These are phyloP conservation scores for Malbranchea zuffiana DNA, from an alignment of 2,329 filamentous ascomycete species.

Conservation along the genomic window DNA sequence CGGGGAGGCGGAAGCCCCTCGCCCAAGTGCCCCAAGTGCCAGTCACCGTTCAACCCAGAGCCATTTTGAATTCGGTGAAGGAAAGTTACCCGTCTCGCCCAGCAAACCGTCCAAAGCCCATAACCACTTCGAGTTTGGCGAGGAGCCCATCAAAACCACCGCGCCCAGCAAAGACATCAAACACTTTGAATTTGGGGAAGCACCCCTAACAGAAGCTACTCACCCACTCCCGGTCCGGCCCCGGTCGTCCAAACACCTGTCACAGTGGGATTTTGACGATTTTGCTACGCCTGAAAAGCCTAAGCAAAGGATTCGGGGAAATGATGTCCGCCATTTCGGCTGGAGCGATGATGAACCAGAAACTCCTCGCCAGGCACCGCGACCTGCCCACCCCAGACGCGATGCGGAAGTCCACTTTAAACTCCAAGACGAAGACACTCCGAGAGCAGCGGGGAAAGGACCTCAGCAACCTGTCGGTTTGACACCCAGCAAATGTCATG, in stretches of 20 bases:
- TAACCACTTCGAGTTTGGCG: conserved; percentile 10
- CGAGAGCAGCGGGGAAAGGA: conserved; percentile 38
- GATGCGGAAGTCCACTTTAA: conserved; percentile 78
- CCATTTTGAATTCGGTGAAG: conserved; percentile 12
- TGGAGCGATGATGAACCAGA: conserved; percentile 59
- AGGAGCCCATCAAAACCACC: conserved; percentile 12
- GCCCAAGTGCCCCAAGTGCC: conserved; percentile 9
- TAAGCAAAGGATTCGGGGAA: conserved; percentile 49
- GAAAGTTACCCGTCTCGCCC: background rate
- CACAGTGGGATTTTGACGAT: conserved; percentile 81
- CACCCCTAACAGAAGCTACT: background rate
- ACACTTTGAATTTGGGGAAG: conserved; percentile 39
- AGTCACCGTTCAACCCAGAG: background rate
- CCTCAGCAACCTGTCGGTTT: conserved; percentile 32
- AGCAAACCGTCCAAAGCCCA: conserved; percentile 2
- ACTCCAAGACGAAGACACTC: conserved; percentile 62
- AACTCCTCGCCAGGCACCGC: conserved; percentile 40
- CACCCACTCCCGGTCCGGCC: conserved; percentile 7
- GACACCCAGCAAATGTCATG: conserved; percentile 56
- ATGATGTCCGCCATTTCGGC: conserved; percentile 62
- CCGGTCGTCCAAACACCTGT: conserved; percentile 39
- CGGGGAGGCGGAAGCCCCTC: conserved; percentile 35
- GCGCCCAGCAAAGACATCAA: conserved; percentile 54
- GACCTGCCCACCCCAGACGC: conserved; percentile 58
- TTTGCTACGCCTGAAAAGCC: conserved; percentile 74